These are phyloP conservation scores for Fomitopsis schrenkii DNA, from an alignment of 1,284 basidiomycete genomes.

Conservation along the genomic window DNA sequence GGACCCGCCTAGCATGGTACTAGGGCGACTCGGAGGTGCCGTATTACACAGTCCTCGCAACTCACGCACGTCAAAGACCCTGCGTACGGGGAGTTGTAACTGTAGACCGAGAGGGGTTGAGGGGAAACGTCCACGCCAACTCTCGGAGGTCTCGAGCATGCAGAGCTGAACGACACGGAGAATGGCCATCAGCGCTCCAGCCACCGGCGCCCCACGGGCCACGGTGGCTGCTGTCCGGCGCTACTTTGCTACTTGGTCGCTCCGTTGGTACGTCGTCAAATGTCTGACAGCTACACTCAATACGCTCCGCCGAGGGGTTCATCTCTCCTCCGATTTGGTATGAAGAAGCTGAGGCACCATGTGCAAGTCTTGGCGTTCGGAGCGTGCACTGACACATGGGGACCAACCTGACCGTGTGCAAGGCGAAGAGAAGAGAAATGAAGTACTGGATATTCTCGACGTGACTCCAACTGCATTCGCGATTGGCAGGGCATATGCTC, in stretches of 20 bases:
- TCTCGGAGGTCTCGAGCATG: too few species aligned
- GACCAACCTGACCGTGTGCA: background rate
- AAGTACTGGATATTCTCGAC: background rate
- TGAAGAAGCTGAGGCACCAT: background rate
- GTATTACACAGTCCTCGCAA: background rate
- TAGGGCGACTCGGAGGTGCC: background rate
- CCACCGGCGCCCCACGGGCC: too few species aligned
- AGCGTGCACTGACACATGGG: background rate
- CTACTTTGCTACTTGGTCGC: too few species aligned
- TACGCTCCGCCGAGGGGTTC: too few species aligned
- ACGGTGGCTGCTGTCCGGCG: too few species aligned
- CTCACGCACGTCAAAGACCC: too few species aligned
- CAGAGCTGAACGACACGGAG: too few species aligned
- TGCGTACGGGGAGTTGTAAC: too few species aligned
- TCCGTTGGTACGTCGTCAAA: too few species aligned
- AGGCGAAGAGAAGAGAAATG: background rate
- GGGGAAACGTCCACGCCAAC: too few species aligned
- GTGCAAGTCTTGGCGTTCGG: background rate
- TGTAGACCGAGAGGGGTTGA: background rate
- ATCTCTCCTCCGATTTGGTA: background rate
- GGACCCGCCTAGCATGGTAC: background rate
- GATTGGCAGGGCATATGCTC: background rate
- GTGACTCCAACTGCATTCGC: background rate
- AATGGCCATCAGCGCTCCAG: too few species aligned
- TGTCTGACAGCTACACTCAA: too few species aligned